A percentile compares a stretch with the other conserved stretches of the same genome.
These are phyloP conservation scores for Collybiopsis confluens DNA, from an alignment of 768 basidiomycete species.

Conservation along the genomic window DNA sequence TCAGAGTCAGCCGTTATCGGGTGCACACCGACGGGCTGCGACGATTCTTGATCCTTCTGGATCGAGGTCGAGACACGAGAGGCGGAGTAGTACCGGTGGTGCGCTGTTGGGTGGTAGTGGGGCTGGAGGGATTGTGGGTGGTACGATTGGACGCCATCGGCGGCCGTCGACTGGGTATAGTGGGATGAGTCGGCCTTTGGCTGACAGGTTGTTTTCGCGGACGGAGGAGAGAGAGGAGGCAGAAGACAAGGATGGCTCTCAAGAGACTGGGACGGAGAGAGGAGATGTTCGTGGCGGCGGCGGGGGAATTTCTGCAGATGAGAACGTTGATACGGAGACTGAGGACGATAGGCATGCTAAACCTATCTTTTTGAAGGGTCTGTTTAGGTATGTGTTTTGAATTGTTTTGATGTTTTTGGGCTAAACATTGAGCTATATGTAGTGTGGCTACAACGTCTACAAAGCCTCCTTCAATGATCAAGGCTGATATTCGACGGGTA, in stretches of 20 bases:
- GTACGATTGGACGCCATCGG: conserved; percentile 63
- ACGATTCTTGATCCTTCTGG: conserved; percentile 72
- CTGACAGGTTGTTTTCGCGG: conserved; percentile 47
- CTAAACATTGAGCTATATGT: conserved; percentile 6
- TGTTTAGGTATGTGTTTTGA: conserved; percentile 69
- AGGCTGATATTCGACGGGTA: conserved; percentile 79
- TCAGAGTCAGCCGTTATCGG: conserved; percentile 35
- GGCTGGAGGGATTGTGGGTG: conserved; percentile 32
- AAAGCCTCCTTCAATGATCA: conserved; percentile 75
- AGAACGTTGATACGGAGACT: conserved; percentile 44
- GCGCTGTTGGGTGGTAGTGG: conserved; percentile 41
- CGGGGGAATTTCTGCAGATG: conserved; percentile 24
- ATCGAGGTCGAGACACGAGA: conserved; percentile 53
- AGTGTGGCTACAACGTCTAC: conserved; percentile 96
- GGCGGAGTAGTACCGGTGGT: conserved; percentile 75
- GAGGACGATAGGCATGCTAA: conserved; percentile 78
- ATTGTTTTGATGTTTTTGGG: conserved; percentile 5
- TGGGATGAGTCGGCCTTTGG: conserved; percentile 27
- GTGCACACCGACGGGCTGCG: conserved; percentile 68
- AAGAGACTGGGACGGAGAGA: conserved; percentile 18
- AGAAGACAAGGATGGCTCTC: conserved; percentile 37
- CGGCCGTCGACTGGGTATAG: conserved; percentile 69
- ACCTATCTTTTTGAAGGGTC: conserved; percentile 91
- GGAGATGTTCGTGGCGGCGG: conserved; percentile 22
- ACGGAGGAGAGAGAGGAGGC: conserved; percentile 42